These are phyloP conservation scores for Manihot esculenta DNA, from an alignment of 441 rosid species.

Conservation along the genomic window DNA sequence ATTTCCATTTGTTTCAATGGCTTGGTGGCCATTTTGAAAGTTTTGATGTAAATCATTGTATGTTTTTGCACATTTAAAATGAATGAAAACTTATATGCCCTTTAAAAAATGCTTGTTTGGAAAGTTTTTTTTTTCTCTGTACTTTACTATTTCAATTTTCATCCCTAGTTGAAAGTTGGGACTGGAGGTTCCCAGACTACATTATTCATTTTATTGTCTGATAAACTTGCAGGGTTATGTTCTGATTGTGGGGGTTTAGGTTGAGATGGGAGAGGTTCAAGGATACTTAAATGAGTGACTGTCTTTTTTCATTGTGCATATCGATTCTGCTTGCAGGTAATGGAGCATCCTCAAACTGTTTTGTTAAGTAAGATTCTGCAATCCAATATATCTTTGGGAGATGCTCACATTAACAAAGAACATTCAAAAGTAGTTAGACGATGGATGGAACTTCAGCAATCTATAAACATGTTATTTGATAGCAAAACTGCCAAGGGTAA, in stretches of 20 bases:
- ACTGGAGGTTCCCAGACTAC: not conserved
- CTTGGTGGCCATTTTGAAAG: not conserved
- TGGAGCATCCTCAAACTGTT: conserved; percentile 94
- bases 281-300: not conserved
- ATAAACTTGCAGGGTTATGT: not conserved
- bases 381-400: conserved; percentile 63
- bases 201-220: not conserved
- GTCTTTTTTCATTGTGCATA: conserved; percentile 23
- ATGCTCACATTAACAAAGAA: conserved; percentile 53
- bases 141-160: not conserved
- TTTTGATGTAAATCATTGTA: no score
- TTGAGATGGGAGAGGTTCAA: not conserved
- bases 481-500: conserved; percentile 77
- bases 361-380: conserved; percentile 69
- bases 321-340: conserved; percentile 51
- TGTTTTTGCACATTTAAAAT: not conserved
- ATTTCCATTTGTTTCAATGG: not conserved
- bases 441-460: conserved; percentile 93
- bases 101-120: not conserved
- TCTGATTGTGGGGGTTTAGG: not conserved
- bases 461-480: conserved; percentile 73
- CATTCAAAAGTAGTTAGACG: conserved; percentile 40
- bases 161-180: not conserved
- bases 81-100: not conserved
- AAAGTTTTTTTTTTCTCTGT: not conserved